Conservation (phyloP, 805 yeast genomes). For the Ogataea kodamae region DNA sequence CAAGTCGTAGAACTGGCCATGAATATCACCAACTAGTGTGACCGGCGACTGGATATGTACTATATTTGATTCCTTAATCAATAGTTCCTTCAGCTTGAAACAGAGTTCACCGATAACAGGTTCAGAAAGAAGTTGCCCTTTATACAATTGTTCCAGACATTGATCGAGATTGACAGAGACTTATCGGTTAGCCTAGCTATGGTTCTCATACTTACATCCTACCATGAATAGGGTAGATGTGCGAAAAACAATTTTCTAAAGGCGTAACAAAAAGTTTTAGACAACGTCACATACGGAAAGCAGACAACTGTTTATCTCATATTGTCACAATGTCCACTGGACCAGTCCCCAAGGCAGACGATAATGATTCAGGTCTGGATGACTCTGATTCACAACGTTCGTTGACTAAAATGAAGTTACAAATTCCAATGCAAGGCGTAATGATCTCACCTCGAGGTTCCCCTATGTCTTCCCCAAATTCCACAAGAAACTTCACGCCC, state of each 20-base stretch:
- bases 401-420: slow-evolving; percentile 22
- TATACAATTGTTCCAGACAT: slow-evolving; percentile 64
- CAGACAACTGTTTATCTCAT: not conserved
- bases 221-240: slow-evolving; percentile 6
- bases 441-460: slow-evolving; percentile 33
- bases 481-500: slow-evolving; percentile 15
- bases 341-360: too few species aligned
- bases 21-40: slow-evolving; percentile 96
- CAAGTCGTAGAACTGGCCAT: slow-evolving; percentile 94
- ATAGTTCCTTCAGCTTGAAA: slow-evolving; percentile 74
- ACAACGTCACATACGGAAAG: not conserved
- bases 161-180: slow-evolving; percentile 54
- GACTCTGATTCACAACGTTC: slow-evolving; percentile 15
- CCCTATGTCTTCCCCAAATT: slow-evolving; percentile 28
- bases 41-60: slow-evolving; percentile 82
- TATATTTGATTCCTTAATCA: slow-evolving; percentile 80
- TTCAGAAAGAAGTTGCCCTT: slow-evolving; percentile 66
- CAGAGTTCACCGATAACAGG: slow-evolving; percentile 69
- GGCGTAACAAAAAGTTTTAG: slow-evolving; percentile 8
- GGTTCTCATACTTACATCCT: slow-evolving; percentile 6
- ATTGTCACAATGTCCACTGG: not conserved
- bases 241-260: slow-evolving; percentile 14
- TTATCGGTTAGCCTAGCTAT: slow-evolving; percentile 1
- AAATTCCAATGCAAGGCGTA: slow-evolving; percentile 23
- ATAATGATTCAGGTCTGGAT: too few species aligned